Percentiles rank a stretch among this genome's conserved stretches.
Conservation (phyloP, 768 basidiomycete genomes). For the Tephrocybe sp. region DNA sequence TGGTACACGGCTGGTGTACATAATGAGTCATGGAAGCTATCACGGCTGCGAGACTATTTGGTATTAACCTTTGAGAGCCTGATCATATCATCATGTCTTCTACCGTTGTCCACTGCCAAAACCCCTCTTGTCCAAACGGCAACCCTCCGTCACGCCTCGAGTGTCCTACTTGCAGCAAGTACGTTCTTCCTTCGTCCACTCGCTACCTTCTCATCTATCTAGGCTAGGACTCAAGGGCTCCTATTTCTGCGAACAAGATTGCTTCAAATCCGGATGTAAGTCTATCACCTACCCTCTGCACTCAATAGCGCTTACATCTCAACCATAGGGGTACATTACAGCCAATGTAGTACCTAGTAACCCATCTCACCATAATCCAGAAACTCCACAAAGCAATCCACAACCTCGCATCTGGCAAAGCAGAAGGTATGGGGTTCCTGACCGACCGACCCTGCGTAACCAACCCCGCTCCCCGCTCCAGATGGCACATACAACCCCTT, state of each 20-base stretch:
- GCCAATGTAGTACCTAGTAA: not conserved
- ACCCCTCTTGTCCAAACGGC: constrained; percentile 69
- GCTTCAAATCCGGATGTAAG: constrained; percentile 95
- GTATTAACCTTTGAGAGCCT: not conserved
- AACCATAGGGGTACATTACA: constrained; percentile 22
- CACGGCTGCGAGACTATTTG: constrained; percentile 4
- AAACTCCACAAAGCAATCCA: constrained; percentile 84
- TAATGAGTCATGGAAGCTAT: constrained; percentile 9
- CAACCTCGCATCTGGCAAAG: constrained; percentile 43
- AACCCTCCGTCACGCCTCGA: constrained; percentile 86
- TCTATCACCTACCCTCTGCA: constrained; percentile 15
- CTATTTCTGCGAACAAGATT: constrained; percentile 93
- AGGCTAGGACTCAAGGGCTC: constrained; percentile 83
- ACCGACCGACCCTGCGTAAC: not conserved
- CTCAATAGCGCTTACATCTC: constrained; percentile 4
- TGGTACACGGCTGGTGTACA: no score
- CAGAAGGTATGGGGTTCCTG: constrained; percentile 8
- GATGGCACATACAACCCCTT: constrained; percentile 84
- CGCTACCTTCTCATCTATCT: constrained; percentile 17
- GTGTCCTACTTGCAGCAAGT: constrained; percentile 96
- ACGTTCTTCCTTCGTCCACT: constrained; percentile 23
- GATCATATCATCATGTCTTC: not conserved
- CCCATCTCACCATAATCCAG: constrained; percentile 34
- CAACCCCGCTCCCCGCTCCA: constrained; percentile 25
- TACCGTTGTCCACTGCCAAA: constrained; percentile 62